Evolutionary conservation across 163 green algal genomes (phyloP).

Genomic region (Scenedesmus sp.): DNA sequence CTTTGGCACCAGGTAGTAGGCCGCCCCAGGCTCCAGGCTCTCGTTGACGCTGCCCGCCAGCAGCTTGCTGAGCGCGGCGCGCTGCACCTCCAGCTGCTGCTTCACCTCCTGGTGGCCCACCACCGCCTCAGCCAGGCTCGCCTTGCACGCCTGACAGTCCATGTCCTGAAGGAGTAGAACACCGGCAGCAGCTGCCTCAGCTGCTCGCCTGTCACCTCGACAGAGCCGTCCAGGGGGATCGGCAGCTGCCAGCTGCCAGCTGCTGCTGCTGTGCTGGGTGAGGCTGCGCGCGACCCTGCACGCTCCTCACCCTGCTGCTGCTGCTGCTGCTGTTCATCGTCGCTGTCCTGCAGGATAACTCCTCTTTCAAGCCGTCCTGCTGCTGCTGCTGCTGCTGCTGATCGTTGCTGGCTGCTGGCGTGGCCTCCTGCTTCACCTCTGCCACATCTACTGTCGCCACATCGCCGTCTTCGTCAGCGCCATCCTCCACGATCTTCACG

Average conservation of each 20-base stretch:
- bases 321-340: constrained; percentile 20
- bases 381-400: constrained; percentile 11
- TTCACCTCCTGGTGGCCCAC: constrained; percentile 38
- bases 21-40: not conserved
- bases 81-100: constrained; percentile 30
- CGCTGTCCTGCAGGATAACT: not conserved
- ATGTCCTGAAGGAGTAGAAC: not conserved
- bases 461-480: not conserved
- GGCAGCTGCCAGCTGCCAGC: constrained; percentile 40
- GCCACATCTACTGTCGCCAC: not conserved
- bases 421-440: not conserved
- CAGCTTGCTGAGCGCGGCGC: constrained; percentile 22
- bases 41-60: constrained; percentile 29
- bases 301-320: constrained; percentile 1
- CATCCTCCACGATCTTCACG: constrained; percentile 18
- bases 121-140: constrained; percentile 24
- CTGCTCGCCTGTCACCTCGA: constrained; percentile 21
- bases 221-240: constrained; percentile 21
- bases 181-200: constrained; percentile 15
- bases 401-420: not conserved
- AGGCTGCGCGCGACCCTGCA: not conserved
- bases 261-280: constrained; percentile 1
- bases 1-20: constrained; percentile 56
- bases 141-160: constrained; percentile 31
- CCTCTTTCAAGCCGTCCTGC: not conserved